Base-by-base conservation (phyloP, 805 yeast species). In the Debaryomyces hansenii region DNA sequence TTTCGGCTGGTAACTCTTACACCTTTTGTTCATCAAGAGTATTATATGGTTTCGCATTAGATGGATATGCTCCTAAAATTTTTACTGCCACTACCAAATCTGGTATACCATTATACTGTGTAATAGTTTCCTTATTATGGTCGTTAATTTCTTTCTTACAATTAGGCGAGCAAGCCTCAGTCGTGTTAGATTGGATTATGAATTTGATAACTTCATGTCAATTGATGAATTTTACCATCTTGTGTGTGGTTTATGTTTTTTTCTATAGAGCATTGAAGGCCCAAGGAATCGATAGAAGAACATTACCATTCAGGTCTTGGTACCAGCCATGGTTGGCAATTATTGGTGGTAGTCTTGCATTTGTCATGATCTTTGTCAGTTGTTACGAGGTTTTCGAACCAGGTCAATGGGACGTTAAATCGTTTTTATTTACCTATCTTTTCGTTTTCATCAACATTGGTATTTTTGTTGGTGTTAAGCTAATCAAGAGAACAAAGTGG, bases 101-200 rank as follows among this genome's bases (percentile, higher is more conserved):
- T 15, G 81, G 81, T 43, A 71, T 75, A 32, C 81, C 80, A 5
- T 63, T 76, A 33, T 73, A 63, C 56, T 72, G 79, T 49, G 77
- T 77, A 9, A 46, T 69, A 29, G 54, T 72, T 1, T 66, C 77
- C 1, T 57, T 74, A 33, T 51, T 61, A 32, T 85, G 89, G 78
- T 83, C 88, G 0, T 65, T 83, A 38, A 60, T 87, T 15, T 79
- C 90, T 15, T 78, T 87, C 51, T 64, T 87, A 57, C 94, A 85
- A 50, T 58, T 76, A 49, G 75, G 77, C 10, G 57, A 58, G 14
- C 57, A 56, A 8, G 56, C 70, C 2, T 46, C 63, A 8, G 45
- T 46, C 28, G 72, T 66, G n/a, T 59, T 66, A 42, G 46, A 58
- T 47, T 66, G 72, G 72, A 66, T 66, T 47, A 58, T 63, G 42